Evolutionary conservation across 768 basidiomycete species (phyloP).

Genomic region (Podaxis carcinomalis): DNA sequence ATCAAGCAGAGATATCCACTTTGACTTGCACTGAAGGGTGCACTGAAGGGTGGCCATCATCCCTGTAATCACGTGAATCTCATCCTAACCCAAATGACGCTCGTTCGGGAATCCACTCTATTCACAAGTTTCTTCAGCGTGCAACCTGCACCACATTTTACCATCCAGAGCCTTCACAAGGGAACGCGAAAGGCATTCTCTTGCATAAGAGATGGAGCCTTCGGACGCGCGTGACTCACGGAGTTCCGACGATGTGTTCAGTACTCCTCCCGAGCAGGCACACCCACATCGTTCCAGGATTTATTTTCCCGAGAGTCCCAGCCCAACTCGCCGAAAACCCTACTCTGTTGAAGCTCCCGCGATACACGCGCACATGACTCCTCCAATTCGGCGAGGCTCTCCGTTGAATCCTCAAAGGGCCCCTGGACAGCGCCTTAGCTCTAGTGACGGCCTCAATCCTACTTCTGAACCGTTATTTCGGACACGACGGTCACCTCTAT

Average conservation of each 20-base stretch:
- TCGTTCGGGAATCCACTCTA: not conserved
- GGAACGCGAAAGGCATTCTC: not conserved
- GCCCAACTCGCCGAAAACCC: conserved; percentile 12
- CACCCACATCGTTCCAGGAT: conserved; percentile 3
- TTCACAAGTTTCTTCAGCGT: not conserved
- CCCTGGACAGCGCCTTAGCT: conserved; percentile 20
- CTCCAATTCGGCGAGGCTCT: conserved; percentile 27
- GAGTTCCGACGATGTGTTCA: conserved; percentile 24
- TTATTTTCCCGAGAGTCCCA: conserved; percentile 6
- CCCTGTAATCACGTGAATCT: conserved; percentile 1
- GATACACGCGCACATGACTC: conserved; percentile 18
- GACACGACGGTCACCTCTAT: not conserved
- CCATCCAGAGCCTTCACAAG: not conserved
- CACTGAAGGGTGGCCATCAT: not conserved
- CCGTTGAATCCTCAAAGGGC: conserved; percentile 31
- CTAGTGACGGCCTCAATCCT: conserved; percentile 18
- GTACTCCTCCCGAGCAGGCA: conserved; percentile 12
- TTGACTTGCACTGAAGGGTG: not conserved
- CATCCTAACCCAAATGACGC: not conserved
- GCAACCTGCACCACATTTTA: not conserved
- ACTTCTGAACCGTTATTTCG: conserved; percentile 20
- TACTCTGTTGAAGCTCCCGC: conserved; percentile 7
- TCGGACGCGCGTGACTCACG: conserved; percentile 15
- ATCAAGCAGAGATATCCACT: not conserved
- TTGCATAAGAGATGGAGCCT: conserved; percentile 17